A percentile compares a stretch with the other conserved stretches of the same genome.
Evolutionary conservation across 2,329 filamentous ascomycete genomes (phyloP).

Genomic region (Talaromyces sp.): DNA sequence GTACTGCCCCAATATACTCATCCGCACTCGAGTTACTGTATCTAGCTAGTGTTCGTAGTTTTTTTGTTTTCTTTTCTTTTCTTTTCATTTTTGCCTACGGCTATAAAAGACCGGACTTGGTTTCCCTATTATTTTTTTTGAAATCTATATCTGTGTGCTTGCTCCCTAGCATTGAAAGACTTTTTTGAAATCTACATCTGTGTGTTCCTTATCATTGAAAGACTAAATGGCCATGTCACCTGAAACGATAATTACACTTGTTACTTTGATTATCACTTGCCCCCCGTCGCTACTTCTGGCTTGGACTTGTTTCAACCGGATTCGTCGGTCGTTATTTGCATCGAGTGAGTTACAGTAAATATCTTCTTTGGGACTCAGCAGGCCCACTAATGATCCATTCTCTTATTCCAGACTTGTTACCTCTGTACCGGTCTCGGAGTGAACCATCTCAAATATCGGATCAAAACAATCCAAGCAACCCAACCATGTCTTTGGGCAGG

Average conservation of each 20-base stretch:
- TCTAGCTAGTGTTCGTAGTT: background rate
- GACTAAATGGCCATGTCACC: slow-evolving; percentile 4
- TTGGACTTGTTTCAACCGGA: background rate
- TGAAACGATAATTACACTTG: slow-evolving; percentile 3
- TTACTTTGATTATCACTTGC: slow-evolving; percentile 1
- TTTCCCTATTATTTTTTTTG: too few species aligned
- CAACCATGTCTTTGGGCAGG: background rate
- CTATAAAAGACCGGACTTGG: background rate
- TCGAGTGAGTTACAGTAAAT: background rate
- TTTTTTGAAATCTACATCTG: background rate
- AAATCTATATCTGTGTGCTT: too few species aligned
- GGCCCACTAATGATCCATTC: background rate
- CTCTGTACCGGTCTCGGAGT: background rate
- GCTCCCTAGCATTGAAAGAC: background rate
- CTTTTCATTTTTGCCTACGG: background rate
- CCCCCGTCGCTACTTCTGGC: slow-evolving; percentile 4
- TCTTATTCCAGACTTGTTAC: background rate
- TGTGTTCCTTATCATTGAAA: background rate
- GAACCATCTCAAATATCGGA: background rate
- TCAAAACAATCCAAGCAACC: background rate
- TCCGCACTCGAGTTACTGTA: background rate
- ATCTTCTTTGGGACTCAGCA: background rate
- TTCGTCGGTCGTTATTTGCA: background rate
- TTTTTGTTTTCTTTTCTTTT: background rate
- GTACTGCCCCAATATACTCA: background rate